These are phyloP conservation scores for Candida hispaniensis DNA, from an alignment of 805 yeast genomes.

Conservation along the genomic window DNA sequence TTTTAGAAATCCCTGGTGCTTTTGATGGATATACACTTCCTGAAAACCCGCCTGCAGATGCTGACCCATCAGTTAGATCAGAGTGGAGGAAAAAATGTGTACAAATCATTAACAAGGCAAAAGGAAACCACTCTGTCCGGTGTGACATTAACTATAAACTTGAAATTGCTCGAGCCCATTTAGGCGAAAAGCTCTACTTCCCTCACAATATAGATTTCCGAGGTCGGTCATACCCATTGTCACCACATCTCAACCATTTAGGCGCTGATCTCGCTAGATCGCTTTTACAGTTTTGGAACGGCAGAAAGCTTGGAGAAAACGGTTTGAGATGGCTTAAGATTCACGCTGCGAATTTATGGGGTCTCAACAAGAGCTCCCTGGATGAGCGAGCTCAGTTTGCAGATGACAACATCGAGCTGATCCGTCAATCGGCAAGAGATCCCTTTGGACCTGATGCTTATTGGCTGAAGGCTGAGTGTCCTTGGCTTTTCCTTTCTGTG, in stretches of 20 bases:
- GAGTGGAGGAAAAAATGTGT: constrained; percentile 59
- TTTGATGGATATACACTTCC: constrained; percentile 40
- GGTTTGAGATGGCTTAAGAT: constrained; percentile 54
- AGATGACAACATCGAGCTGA: constrained; percentile 37
- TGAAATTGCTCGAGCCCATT: constrained; percentile 88
- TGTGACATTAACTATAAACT: constrained; percentile 90
- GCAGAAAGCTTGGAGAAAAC: constrained; percentile 39
- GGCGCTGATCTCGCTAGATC: constrained; percentile 53
- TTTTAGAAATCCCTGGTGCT: constrained; percentile 51
- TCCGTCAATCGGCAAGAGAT: constrained; percentile 37
- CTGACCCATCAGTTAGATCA: constrained; percentile 61
- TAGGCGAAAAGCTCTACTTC: constrained; percentile 50
- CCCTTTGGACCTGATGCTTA: constrained; percentile 39
- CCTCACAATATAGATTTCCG: constrained; percentile 57
- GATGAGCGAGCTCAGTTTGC: constrained; percentile 41
- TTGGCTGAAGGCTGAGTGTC: constrained; percentile 52
- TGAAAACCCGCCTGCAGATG: constrained; percentile 47
- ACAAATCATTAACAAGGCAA: constrained; percentile 46
- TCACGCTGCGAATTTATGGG: constrained; percentile 50
- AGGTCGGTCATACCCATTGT: constrained; percentile 55
- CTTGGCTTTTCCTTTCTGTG: constrained; percentile 52
- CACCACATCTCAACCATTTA: constrained; percentile 53
- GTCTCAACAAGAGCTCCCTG: constrained; percentile 45
- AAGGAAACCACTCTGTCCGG: constrained; percentile 69
- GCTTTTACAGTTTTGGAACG: constrained; percentile 50